Conservation (phyloP, 352 stramenopile genomes). For the Paralagenidium karlingii region DNA sequence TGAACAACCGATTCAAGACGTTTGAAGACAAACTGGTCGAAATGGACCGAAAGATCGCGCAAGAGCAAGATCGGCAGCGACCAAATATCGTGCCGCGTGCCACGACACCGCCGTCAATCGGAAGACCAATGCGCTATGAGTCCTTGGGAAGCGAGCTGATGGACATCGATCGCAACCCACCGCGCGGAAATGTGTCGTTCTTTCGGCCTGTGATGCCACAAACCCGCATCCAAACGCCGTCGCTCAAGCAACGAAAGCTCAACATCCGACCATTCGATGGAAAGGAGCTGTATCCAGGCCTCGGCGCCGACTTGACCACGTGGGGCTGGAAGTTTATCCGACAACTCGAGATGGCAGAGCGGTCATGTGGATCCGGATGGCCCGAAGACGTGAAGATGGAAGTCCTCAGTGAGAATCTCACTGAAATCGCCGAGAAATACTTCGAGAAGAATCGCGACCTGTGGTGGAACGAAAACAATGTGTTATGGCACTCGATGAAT, state of each 20-base stretch:
- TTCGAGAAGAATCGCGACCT: constrained; percentile 7
- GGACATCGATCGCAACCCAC: too few relatives aligned
- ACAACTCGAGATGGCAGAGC: constrained; percentile 1
- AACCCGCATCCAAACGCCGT: too few relatives aligned
- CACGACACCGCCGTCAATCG: too few relatives aligned
- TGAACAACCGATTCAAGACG: too few relatives aligned
- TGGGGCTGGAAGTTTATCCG: constrained; percentile 1
- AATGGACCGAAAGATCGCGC: too few relatives aligned
- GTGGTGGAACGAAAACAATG: constrained; percentile 5
- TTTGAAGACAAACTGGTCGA: too few relatives aligned
- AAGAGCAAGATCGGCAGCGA: too few relatives aligned
- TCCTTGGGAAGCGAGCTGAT: too few relatives aligned
- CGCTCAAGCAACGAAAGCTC: neutral
- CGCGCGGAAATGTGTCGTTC: too few relatives aligned
- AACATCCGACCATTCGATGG: constrained; percentile 5
- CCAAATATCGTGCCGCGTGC: too few relatives aligned
- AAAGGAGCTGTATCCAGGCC: constrained; percentile 8
- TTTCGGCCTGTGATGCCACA: too few relatives aligned
- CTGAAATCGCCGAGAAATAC: constrained; percentile 5
- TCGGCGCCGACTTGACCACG: constrained; percentile 1
- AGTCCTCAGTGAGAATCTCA: constrained; percentile 2
- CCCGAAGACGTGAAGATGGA: constrained; percentile 5
- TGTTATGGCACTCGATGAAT: constrained; percentile 7
- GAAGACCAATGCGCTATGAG: too few relatives aligned
- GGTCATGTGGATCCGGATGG: constrained; percentile 1